Conservation (phyloP, 2,329 filamentous ascomycete genomes). For the Pleomassaria siparia region DNA sequence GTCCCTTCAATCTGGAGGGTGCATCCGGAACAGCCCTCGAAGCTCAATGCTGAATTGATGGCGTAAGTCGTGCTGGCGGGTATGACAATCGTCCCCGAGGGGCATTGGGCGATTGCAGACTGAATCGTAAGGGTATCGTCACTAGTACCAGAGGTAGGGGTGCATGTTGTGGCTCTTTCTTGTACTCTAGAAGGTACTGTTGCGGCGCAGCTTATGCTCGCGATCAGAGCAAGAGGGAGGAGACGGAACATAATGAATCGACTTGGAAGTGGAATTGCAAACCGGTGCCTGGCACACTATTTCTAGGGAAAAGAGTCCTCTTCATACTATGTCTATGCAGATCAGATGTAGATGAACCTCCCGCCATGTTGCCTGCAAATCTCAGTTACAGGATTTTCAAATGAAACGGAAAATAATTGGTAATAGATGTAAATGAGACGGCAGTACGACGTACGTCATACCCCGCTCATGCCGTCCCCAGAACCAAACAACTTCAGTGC, state of each 20-base stretch:
- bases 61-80: not conserved
- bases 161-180: not conserved
- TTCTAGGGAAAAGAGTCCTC: not conserved
- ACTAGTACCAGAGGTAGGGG: not conserved
- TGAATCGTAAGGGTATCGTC: not conserved
- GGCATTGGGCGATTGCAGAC: not conserved
- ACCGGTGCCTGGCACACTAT: too few relatives aligned
- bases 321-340: too few relatives aligned
- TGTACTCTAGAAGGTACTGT: not conserved
- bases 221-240: not conserved
- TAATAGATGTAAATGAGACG: too few relatives aligned
- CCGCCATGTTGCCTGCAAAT: too few relatives aligned
- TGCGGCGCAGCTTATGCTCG: not conserved
- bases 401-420: too few relatives aligned
- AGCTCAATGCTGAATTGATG: not conserved
- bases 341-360: too few relatives aligned
- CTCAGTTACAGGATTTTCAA: too few relatives aligned
- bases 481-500: too few relatives aligned
- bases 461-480: too few relatives aligned
- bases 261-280: too few relatives aligned
- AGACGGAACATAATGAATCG: not conserved
- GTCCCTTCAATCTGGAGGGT: conserved; percentile 50
- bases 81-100: not conserved
- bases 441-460: too few relatives aligned
- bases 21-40: conserved; percentile 43